Evolutionary conservation across 305 asterid species (phyloP), one percentile per base, ranked within the genome.

Genomic region (Fraxinus latifolia): DNA sequence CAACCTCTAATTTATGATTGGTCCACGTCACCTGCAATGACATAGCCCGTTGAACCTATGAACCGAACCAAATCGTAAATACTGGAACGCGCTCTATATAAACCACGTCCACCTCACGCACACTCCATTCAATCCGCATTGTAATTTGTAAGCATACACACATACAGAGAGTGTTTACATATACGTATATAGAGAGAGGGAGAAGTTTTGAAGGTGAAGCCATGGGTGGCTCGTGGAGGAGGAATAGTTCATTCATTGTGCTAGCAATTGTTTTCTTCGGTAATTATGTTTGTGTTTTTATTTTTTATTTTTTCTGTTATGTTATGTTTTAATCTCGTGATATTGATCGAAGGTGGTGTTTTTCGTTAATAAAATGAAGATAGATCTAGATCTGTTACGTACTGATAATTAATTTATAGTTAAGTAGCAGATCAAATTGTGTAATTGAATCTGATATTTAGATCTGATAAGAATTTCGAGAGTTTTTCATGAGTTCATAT

Each of bases 181-280:
- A 70, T 29, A 12, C 42, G 17, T 9, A 8, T 65, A 67, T 25
- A 27, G 34, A 25, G 72, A 12, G 47, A 55, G 27, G 19, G 27
- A n/a, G 47, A 34, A 14, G 21, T 15, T n/a, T 71, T 17, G 39
- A 68, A 58, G 53, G 47, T 80, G 71, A 81, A 58, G 87, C 82
- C 71, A 78, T 84, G 84, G 82, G 84, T 70, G 84, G 80, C 50
- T 11, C 37, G 37, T 83, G 55, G 65, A 84, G 84, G 82, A 39
- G 82, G 67, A 79, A 72, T 53, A 53, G 76, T 37, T 83, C 85
- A 17, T 79, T 74, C 76, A 79, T 80, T 74, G 85, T 83, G 21
- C 83, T 89, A 7, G 80, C 84, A 15, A 85, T 87, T 82, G 85
- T 87, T 78, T 58, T 89, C 37, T 74, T 85, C 74, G 89, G 90